Evolutionary conservation across 768 basidiomycete genomes (phyloP).

Genomic region (Collybiopsis confluens): DNA sequence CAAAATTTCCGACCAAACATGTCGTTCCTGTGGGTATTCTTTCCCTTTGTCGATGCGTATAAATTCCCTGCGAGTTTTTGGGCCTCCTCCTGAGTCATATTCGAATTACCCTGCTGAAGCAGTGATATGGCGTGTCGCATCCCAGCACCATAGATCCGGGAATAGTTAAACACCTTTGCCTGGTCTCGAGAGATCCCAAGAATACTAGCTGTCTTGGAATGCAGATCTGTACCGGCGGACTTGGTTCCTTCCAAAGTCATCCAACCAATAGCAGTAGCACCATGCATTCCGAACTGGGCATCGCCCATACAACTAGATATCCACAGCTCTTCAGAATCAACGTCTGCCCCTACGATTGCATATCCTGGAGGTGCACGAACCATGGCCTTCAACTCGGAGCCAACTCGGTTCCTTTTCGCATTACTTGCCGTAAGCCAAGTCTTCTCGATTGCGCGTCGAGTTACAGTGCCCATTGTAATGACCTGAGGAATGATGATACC

Average conservation of each 20-base stretch:
- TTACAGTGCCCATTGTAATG: conserved; percentile 98
- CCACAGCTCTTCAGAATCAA: conserved; percentile 98
- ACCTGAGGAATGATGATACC: conserved; percentile 96
- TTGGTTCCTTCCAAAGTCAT: conserved; percentile 99
- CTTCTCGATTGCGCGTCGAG: conserved; percentile 93
- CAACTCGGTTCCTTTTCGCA: conserved; percentile 96
- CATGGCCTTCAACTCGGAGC: conserved; percentile 98
- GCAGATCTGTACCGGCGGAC: conserved; percentile 88
- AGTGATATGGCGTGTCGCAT: conserved; percentile 90
- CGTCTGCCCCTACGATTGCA: conserved; percentile 94
- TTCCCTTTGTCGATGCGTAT: conserved; percentile 92
- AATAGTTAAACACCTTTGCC: conserved; percentile 99
- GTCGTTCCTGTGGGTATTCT: conserved; percentile 72
- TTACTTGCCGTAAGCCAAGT: conserved; percentile 99
- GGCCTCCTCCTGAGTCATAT: conserved; percentile 74
- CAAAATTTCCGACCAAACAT: conserved; percentile 85
- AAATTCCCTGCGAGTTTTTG: conserved; percentile 77
- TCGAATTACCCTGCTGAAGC: conserved; percentile 78
- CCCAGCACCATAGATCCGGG: conserved; percentile 97
- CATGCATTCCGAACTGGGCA: conserved; percentile 94
- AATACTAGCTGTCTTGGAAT: conserved; percentile 93
- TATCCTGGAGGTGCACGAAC: conserved; percentile 91
- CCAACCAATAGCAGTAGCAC: conserved; percentile 96
- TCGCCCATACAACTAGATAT: conserved; percentile 99
- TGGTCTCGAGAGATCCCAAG: conserved; percentile 90